A percentile compares a stretch with the other conserved stretches of the same genome.
phyloP scores from a whole-genome alignment of 1,284 basidiomycete genomes.

The Schizopora paradoxa region DNA sequence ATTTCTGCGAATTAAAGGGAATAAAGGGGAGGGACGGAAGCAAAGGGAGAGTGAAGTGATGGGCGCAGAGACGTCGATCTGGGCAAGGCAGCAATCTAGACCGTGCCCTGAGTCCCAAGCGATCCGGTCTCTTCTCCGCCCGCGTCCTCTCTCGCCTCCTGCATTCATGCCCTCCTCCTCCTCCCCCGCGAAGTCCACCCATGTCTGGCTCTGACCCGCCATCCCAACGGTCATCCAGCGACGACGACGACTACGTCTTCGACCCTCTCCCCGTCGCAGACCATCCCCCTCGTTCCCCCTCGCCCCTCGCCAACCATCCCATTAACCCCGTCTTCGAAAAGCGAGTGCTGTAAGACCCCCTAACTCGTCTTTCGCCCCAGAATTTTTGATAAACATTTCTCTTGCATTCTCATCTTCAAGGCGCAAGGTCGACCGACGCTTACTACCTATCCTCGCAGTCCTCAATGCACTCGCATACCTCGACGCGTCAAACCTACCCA shows the following conservation, averaged over 20 bases:
- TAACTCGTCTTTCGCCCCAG: neutral
- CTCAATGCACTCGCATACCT: constrained; percentile 31
- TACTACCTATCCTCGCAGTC: constrained; percentile 31
- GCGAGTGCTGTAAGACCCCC: constrained; percentile 3
- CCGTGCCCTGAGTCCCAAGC: too few relatives aligned
- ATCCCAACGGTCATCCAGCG: neutral
- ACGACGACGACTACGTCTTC: neutral
- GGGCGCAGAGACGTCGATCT: too few relatives aligned
- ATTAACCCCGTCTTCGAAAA: constrained; percentile 10
- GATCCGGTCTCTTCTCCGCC: too few relatives aligned
- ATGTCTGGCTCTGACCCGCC: constrained; percentile 11
- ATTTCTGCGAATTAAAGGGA: too few relatives aligned
- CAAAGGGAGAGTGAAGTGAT: too few relatives aligned
- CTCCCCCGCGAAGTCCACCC: too few relatives aligned
- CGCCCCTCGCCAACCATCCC: constrained; percentile 1
- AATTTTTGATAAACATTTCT: neutral
- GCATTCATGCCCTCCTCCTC: too few relatives aligned
- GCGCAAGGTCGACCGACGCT: constrained; percentile 28
- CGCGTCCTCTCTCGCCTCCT: too few relatives aligned
- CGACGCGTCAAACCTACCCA: constrained; percentile 26
- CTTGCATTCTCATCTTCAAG: constrained; percentile 11
- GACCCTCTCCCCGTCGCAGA: constrained; percentile 3
- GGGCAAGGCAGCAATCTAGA: too few relatives aligned
- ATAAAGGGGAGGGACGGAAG: too few relatives aligned
- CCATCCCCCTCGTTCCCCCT: constrained; percentile 5